Percentiles rank a stretch among this genome's conserved stretches.
These are phyloP conservation scores for Trypanosoma conorhini DNA, from an alignment of 208 protist genomes.

Conservation along the genomic window DNA sequence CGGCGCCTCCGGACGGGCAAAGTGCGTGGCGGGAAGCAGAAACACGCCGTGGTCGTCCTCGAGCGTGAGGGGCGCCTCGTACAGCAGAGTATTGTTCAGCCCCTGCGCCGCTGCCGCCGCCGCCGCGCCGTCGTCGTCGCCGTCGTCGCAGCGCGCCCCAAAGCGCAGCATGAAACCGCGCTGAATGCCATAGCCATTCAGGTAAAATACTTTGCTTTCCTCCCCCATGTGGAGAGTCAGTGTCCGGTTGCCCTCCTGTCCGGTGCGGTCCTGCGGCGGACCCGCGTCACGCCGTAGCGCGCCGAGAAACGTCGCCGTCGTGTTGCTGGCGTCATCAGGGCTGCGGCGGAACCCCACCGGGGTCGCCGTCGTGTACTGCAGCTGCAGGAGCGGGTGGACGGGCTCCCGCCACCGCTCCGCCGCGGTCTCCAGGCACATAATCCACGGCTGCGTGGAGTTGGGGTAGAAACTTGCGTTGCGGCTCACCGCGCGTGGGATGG, in stretches of 20 bases:
- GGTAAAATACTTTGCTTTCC: slow-evolving; percentile 57
- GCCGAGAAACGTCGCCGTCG: slow-evolving; percentile 47
- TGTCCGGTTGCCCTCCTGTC: slow-evolving; percentile 51
- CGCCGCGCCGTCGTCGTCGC: too few species aligned
- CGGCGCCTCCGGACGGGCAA: slow-evolving; percentile 20
- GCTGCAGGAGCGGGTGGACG: slow-evolving; percentile 43
- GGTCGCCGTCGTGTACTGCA: slow-evolving; percentile 59
- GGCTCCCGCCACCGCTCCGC: slow-evolving; percentile 68
- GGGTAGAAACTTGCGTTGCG: slow-evolving; percentile 33
- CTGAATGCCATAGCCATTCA: slow-evolving; percentile 77
- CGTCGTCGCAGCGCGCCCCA: slow-evolving; percentile 45
- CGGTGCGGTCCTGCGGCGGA: slow-evolving; percentile 32
- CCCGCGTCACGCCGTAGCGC: slow-evolving; percentile 1
- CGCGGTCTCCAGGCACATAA: slow-evolving; percentile 68
- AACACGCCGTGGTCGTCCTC: slow-evolving; percentile 69
- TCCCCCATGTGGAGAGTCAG: slow-evolving; percentile 52
- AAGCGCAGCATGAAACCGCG: slow-evolving; percentile 63
- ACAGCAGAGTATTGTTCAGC: slow-evolving; percentile 56
- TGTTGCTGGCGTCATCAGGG: slow-evolving; percentile 66
- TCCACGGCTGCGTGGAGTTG: slow-evolving; percentile 67
- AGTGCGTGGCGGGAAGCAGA: slow-evolving; percentile 44
- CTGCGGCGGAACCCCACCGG: slow-evolving; percentile 51
- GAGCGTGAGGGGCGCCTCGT: slow-evolving; percentile 48
- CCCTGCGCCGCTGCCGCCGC: slow-evolving; percentile 28
- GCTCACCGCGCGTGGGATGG: slow-evolving; percentile 47